These are phyloP conservation scores for Xylaria telfairii DNA, from an alignment of 495 filamentous ascomycete species.

Conservation along the genomic window DNA sequence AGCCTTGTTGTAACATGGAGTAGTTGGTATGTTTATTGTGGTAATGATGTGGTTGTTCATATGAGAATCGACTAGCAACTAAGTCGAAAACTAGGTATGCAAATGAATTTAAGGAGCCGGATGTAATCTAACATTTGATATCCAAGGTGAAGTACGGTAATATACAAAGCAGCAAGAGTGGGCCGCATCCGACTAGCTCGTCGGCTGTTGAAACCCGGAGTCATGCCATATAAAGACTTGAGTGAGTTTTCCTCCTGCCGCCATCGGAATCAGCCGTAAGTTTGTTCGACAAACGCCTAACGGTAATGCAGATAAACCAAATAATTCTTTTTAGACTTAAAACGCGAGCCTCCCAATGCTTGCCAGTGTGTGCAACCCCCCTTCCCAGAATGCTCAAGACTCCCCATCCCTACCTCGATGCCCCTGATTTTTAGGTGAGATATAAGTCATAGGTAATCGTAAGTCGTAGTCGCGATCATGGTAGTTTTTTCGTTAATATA, in stretches of 20 bases:
- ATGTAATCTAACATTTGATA: neutral
- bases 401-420: neutral
- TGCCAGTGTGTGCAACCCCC: neutral
- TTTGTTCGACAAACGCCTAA: constrained; percentile 13
- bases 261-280: neutral
- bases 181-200: neutral
- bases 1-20: neutral
- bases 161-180: constrained; percentile 9
- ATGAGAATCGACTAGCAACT: neutral
- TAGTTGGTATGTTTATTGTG: neutral
- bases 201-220: neutral
- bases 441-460: constrained; percentile 12
- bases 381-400: neutral
- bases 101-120: neutral
- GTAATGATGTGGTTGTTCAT: neutral
- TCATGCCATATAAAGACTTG: neutral
- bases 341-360: neutral
- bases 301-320: constrained; percentile 5
- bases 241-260: neutral
- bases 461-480: constrained; percentile 12
- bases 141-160: neutral
- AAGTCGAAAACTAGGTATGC: neutral
- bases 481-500: neutral
- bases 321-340: constrained; percentile 1
- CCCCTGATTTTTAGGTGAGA: constrained; percentile 3